Percentiles rank a stretch among this genome's conserved stretches.
phyloP scores from a whole-genome alignment of 257 asterid genomes.

The Solanum tarapatanum region DNA sequence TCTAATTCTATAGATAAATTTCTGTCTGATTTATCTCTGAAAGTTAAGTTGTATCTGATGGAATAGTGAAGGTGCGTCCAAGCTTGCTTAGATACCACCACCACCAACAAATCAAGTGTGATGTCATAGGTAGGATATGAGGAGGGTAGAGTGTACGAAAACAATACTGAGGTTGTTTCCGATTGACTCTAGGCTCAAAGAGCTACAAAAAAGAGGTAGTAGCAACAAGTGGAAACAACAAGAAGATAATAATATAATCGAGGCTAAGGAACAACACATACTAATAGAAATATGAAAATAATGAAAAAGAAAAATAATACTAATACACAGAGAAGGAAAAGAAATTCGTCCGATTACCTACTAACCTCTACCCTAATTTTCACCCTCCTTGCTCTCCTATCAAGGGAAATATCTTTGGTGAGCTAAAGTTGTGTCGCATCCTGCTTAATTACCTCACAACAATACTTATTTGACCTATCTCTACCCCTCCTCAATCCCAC shows the following conservation, averaged over 20 bases:
- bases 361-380: neutral
- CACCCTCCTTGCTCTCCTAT: neutral
- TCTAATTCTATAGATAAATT: neutral
- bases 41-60: neutral
- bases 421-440: neutral
- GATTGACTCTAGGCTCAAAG: neutral
- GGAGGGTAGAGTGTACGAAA: neutral
- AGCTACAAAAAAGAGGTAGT: neutral
- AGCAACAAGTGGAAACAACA: neutral
- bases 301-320: neutral
- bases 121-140: neutral
- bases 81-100: neutral
- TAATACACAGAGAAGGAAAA: neutral
- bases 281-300: neutral
- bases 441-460: neutral
- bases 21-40: neutral
- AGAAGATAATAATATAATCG: too few species aligned
- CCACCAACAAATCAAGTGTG: neutral
- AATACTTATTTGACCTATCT: neutral
- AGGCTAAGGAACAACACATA: neutral
- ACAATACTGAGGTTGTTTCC: neutral
- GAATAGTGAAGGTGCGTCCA: neutral
- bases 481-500: neutral
- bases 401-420: neutral
- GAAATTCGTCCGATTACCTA: neutral